phyloP scores from a whole-genome alignment of 805 yeast genomes.

The Nakazawaea wickerhamii region DNA sequence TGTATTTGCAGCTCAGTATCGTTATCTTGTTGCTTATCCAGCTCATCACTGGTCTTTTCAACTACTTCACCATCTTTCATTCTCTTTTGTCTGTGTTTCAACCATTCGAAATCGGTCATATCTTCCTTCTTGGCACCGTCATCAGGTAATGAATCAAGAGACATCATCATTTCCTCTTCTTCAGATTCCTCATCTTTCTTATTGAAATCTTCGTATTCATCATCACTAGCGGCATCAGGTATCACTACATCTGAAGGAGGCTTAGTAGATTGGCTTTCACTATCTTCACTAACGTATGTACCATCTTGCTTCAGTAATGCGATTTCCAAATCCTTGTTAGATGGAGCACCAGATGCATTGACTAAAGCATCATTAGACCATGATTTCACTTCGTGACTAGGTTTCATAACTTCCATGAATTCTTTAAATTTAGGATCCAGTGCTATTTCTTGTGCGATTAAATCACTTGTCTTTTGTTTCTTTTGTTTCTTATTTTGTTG shows the following conservation, averaged over 20 bases:
- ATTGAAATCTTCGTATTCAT: slow-evolving; percentile 44
- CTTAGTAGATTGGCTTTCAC: not conserved
- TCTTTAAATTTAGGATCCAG: slow-evolving; percentile 68
- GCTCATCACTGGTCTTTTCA: slow-evolving; percentile 14
- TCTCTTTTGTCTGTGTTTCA: slow-evolving; percentile 66
- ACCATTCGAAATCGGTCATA: slow-evolving; percentile 83
- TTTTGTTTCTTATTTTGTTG: slow-evolving; percentile 36
- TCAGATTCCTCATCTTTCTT: slow-evolving; percentile 28
- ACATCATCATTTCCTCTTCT: slow-evolving; percentile 47
- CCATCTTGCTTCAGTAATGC: slow-evolving; percentile 29
- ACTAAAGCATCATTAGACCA: slow-evolving; percentile 66
- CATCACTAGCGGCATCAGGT: slow-evolving; percentile 43
- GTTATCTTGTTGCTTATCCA: slow-evolving; percentile 12
- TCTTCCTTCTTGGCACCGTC: slow-evolving; percentile 25
- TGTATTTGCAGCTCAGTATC: slow-evolving; percentile 9
- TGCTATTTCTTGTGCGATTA: slow-evolving; percentile 56
- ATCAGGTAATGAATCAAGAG: slow-evolving; percentile 14
- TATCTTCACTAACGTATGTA: not conserved
- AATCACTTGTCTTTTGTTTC: slow-evolving; percentile 26
- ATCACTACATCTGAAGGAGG: slow-evolving; percentile 18
- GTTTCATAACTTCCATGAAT: slow-evolving; percentile 78
- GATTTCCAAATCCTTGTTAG: slow-evolving; percentile 36
- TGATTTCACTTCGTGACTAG: slow-evolving; percentile 60
- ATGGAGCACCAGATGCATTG: slow-evolving; percentile 40
- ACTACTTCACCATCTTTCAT: slow-evolving; percentile 45